A percentile compares a stretch with the other conserved stretches of the same genome.
These are phyloP conservation scores for Vitis riparia DNA, from an alignment of 164 flowering plant genomes.

Conservation along the genomic window DNA sequence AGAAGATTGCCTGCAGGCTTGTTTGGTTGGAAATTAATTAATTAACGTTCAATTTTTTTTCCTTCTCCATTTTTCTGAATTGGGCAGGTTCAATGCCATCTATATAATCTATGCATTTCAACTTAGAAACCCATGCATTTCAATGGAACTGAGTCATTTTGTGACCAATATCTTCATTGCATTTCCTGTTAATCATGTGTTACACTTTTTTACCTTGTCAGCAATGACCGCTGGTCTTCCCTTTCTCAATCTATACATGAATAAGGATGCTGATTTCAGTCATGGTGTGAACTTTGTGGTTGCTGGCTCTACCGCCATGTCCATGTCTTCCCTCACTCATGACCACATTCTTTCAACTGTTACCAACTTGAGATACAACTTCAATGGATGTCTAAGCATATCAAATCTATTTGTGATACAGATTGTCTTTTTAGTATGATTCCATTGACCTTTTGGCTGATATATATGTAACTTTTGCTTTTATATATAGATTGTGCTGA, in stretches of 20 bases:
- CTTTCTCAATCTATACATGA: constrained; percentile 13
- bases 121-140: too few species aligned
- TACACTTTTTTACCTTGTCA: background rate
- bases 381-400: constrained; percentile 15
- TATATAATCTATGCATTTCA: too few species aligned
- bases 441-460: too few species aligned
- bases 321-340: background rate
- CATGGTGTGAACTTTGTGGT: constrained; percentile 40
- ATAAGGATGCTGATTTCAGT: background rate
- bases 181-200: too few species aligned
- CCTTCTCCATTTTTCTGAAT: too few species aligned
- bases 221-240: constrained; percentile 16
- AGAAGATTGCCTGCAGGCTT: too few species aligned
- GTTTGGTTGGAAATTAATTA: too few species aligned
- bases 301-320: constrained; percentile 29
- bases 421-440: too few species aligned
- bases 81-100: too few species aligned
- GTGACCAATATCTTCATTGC: too few species aligned
- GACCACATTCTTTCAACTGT: background rate
- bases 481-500: constrained; percentile 16
- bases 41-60: too few species aligned
- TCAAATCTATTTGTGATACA: constrained; percentile 14
- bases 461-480: background rate
- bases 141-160: too few species aligned
- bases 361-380: constrained; percentile 18